Percentiles rank a stretch among this genome's conserved stretches.
Evolutionary conservation across 768 basidiomycete genomes (phyloP).

Genomic region (Gyrodon lividus): DNA sequence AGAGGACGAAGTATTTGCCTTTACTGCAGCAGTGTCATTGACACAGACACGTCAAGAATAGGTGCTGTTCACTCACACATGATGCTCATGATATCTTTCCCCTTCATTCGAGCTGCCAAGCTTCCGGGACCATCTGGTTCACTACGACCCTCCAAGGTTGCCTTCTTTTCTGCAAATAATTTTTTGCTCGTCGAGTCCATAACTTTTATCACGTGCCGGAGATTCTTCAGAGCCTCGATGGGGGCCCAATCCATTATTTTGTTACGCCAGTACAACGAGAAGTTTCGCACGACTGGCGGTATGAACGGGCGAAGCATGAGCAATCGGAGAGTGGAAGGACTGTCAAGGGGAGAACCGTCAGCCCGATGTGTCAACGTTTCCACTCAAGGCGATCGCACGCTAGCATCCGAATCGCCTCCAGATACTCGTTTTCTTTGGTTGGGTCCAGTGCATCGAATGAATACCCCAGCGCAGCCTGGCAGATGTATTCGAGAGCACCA

Average conservation of each 20-base stretch:
- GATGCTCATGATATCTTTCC: constrained; percentile 40
- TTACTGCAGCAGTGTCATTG: constrained; percentile 24
- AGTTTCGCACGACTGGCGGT: constrained; percentile 29
- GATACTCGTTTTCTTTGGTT: constrained; percentile 25
- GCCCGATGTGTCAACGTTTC: not conserved
- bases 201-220: constrained; percentile 26
- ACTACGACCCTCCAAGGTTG: constrained; percentile 12
- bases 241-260: constrained; percentile 35
- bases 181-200: constrained; percentile 30
- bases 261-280: constrained; percentile 31
- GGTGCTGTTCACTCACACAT: constrained; percentile 29
- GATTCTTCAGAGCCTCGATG: constrained; percentile 23
- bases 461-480: constrained; percentile 34
- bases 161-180: constrained; percentile 33
- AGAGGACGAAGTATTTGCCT: constrained; percentile 31
- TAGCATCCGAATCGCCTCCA: constrained; percentile 29
- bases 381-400: constrained; percentile 22
- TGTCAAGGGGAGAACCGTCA: constrained; percentile 5
- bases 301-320: constrained; percentile 33
- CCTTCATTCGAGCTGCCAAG: constrained; percentile 15
- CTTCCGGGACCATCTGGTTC: constrained; percentile 9
- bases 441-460: constrained; percentile 31
- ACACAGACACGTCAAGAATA: not conserved
- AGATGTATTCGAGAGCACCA: constrained; percentile 37
- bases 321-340: constrained; percentile 25